phyloP scores from a whole-genome alignment of 345 rosid genomes.

The Gossypium bickii region DNA sequence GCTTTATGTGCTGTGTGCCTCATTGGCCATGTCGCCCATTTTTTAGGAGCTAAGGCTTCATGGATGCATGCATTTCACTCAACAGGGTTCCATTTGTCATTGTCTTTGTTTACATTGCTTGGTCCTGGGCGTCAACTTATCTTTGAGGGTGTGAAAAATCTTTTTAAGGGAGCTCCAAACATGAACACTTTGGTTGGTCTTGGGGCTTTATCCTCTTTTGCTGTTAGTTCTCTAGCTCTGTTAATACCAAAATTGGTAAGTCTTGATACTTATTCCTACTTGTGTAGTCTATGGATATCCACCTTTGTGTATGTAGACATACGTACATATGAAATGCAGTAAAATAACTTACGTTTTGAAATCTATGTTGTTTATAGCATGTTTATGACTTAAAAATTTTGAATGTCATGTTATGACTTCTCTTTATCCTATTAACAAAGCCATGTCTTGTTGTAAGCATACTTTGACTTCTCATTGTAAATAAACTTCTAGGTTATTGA shows the following conservation, averaged over 20 bases:
- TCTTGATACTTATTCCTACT: not conserved
- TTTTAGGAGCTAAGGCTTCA: slow-evolving; percentile 60
- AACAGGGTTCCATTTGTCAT: slow-evolving; percentile 77
- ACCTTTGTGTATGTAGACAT: not conserved
- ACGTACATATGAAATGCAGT: not conserved
- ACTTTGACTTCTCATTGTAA: not conserved
- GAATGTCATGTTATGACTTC: not conserved
- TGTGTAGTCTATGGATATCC: not conserved
- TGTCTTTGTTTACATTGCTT: slow-evolving; percentile 80
- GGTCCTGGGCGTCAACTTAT: slow-evolving; percentile 93
- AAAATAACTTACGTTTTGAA: not conserved
- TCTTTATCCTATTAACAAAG: not conserved
- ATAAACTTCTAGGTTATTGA: not conserved
- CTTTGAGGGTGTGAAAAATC: slow-evolving; percentile 77
- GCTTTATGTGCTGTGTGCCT: slow-evolving; percentile 96
- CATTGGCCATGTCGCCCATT: slow-evolving; percentile 83
- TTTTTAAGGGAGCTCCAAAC: slow-evolving; percentile 78
- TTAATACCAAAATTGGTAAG: slow-evolving; percentile 77
- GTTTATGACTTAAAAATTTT: not conserved
- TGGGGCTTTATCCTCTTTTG: slow-evolving; percentile 91
- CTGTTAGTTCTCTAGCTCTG: slow-evolving; percentile 82
- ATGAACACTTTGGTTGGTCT: slow-evolving; percentile 97
- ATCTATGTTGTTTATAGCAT: not conserved
- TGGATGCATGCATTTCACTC: slow-evolving; percentile 86
- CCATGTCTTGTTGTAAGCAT: not conserved